A percentile compares a stretch with the other conserved stretches of the same genome.
phyloP scores from a whole-genome alignment of 2,329 filamentous ascomycete species.

The Cladophialophora chaetospira region DNA sequence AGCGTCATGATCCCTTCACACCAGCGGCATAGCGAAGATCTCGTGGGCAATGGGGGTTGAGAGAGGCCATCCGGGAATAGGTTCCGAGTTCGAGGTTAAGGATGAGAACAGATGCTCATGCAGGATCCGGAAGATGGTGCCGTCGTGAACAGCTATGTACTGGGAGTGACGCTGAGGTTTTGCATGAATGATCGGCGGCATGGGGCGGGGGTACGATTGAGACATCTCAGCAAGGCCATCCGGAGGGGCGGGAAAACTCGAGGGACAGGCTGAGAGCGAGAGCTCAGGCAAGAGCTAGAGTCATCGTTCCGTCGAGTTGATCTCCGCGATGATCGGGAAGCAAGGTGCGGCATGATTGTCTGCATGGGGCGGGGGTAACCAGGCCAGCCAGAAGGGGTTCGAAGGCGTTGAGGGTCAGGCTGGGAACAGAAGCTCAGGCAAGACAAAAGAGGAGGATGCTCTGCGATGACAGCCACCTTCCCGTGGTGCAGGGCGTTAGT shows the following conservation, averaged over 20 bases:
- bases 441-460: neutral
- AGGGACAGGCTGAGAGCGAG: too few relatives aligned
- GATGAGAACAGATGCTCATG: neutral
- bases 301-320: too few relatives aligned
- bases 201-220: neutral
- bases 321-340: too few relatives aligned
- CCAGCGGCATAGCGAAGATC: too few relatives aligned
- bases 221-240: too few relatives aligned
- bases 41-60: too few relatives aligned
- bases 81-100: neutral
- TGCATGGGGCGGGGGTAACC: neutral
- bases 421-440: neutral
- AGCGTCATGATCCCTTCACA: too few relatives aligned
- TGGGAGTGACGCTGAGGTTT: neutral
- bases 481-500: neutral
- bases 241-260: too few relatives aligned
- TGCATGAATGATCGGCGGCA: neutral
- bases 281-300: too few relatives aligned
- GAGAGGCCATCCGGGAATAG: neutral
- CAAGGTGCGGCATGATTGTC: neutral
- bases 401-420: neutral
- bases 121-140: neutral
- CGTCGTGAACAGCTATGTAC: neutral
- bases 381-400: neutral
- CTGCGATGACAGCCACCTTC: neutral